Evolutionary conservation across 805 yeast genomes (phyloP), one percentile per base, ranked within the genome.

Genomic region (Metschnikowia gelsemii): DNA sequence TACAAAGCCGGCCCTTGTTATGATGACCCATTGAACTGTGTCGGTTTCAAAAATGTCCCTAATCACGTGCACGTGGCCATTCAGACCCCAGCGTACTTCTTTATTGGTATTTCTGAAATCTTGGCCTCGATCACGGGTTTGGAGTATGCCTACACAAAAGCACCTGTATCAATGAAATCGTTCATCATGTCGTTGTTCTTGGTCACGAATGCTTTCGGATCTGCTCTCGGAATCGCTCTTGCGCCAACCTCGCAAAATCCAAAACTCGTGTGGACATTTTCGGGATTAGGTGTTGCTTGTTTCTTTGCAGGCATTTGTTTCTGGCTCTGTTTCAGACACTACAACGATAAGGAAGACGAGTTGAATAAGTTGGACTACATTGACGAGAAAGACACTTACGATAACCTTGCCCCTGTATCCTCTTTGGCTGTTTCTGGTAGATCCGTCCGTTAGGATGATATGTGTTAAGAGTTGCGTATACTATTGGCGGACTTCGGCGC

Each of bases 71-170:
- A 82, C 59, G 80, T 86, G 50, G 87, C 86, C 50, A 69, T 79
- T 46, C 90, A 84, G 66, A 70, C 68, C n/a, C 84, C 84, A 13
- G 84, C 88, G 4, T 86, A 85, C 63, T 73, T 83, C 31, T 66
- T 86, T 49, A 79, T 83, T 62, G 91, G 86, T 9, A 59, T 83
- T 40, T 78, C 89, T 13, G 95, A 86, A 63, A 84, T 85, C 50
- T 76, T 86, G 52, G 89, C 90, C 23, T 82, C 86, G 39, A 78
- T 84, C 54, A 84, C 93, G 16, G 93, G 91, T 54, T 75, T 83
- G 52, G 93, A 86, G 66, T 84, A 83, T 58, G 95, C 95, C 14
- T 86, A 83, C 66, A 80, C 89, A 20, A 82, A 85, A 67, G 91
- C 93, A 5, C 93, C 93, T 30, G 73, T 72, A 7, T 65, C 75